Evolutionary conservation across 768 basidiomycete genomes (phyloP).

Genomic region (Kwoniella shandongensis): DNA sequence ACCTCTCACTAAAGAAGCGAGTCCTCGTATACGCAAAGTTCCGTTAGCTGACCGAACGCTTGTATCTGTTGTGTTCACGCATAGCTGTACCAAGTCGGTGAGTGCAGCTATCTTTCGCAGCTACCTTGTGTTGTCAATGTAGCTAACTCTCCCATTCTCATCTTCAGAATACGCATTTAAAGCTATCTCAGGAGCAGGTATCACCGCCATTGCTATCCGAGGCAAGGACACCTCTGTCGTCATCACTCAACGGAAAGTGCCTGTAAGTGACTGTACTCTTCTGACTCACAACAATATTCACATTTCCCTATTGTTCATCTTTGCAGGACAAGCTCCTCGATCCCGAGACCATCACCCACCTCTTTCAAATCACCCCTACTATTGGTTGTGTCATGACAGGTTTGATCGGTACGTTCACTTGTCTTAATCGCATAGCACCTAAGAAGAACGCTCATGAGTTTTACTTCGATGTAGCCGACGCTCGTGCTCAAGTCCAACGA

Average conservation of each 20-base stretch:
- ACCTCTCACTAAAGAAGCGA: no score
- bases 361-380: slow-evolving; percentile 91
- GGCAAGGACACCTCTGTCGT: slow-evolving; percentile 94
- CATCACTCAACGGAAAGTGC: slow-evolving; percentile 97
- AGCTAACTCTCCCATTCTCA: slow-evolving; percentile 3
- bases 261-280: slow-evolving; percentile 62
- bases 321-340: slow-evolving; percentile 98
- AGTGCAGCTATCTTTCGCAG: slow-evolving; percentile 12
- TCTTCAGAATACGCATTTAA: slow-evolving; percentile 95
- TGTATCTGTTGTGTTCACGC: neutral
- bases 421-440: neutral
- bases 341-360: slow-evolving; percentile 86
- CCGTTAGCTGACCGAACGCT: slow-evolving; percentile 1
- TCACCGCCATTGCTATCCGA: slow-evolving; percentile 87
- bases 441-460: slow-evolving; percentile 1
- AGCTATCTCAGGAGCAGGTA: slow-evolving; percentile 94
- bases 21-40: no score
- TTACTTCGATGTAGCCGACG: slow-evolving; percentile 67
- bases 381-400: slow-evolving; percentile 99
- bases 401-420: slow-evolving; percentile 68
- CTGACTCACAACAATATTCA: no score
- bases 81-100: slow-evolving; percentile 91
- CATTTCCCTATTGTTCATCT: no score
- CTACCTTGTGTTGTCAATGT: neutral
- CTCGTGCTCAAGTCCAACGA: slow-evolving; percentile 79